Evolutionary conservation across 768 basidiomycete genomes (phyloP), one percentile per base, ranked within the genome.

Genomic region (Leucogyrophana mollusca): DNA sequence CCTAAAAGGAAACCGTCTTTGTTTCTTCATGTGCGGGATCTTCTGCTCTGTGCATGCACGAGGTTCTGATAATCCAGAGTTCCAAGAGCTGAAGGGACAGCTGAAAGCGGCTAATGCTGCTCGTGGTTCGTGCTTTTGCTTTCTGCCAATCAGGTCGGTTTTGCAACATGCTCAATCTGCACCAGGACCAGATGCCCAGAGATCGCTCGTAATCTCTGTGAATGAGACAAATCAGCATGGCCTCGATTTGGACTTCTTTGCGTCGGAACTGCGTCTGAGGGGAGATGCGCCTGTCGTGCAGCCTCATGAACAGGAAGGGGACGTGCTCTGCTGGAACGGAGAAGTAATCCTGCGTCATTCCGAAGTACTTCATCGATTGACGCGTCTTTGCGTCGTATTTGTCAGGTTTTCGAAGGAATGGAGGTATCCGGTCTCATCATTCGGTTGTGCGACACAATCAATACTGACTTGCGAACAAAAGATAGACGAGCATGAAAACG

Each of bases 291-390:
- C 72, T 1, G 63, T 90, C 13, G 62, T 73, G 2, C 92, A 94
- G 60, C 92, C 92, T 21, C 89, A 92, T 59, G 56, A 66, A 11
- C 52, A 64, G 25, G 71, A 69, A 11, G 80, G 77, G 6, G 74
- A 84, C 57, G 58, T 89, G 3, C 64, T 94, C 21, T 91, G 89
- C 57, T 94, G 87, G 87, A 92, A 91, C 57, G 91, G 92, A 50
- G 88, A 94, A 72, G 89, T 84, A 37, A 37, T 65, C 65, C 13
- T 20, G 9, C 30, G 17, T 25, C 30, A 16, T 43, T n/a, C 23
- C 21, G 3, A 2, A 35, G 18, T n/a, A 18, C 17, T 20, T 23
- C 9, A 21, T 20, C 9, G 3, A 25, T 30, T 10, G 11, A 33
- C 8, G 10, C 10, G 23, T 42, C 34, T 34, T 41, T 30, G 9